Evolutionary conservation across 768 basidiomycete genomes (phyloP), one percentile per base, ranked within the genome.

Genomic region (Myochromella boudieri): DNA sequence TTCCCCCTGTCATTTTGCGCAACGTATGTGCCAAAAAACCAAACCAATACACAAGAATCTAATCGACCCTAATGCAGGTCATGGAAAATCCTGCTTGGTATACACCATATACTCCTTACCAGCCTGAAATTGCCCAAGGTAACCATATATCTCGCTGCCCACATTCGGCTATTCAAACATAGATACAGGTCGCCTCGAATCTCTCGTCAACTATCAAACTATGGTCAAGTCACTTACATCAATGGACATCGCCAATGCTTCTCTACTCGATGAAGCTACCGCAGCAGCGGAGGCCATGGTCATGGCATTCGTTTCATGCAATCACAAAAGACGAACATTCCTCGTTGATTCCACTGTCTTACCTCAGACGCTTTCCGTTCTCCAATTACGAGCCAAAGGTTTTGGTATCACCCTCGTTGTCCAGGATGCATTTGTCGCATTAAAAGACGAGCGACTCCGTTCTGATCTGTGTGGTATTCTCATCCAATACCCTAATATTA

Each of bases 41-140:
- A 39, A 26, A 41, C 2, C 12, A 36, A 25, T 42, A 3, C 21
- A 10, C 1, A 21, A 21, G 32, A 33, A 24, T 14, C 18, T 42
- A 43, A 39, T 44, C 15, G 28, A 32, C n/a, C 14, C 9, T 33
- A 24, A 52, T 46, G 2, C 46, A 91, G 90, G 72, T 91, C 50
- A 84, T 87, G 73, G 95, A 99, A 68, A 98, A 95, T 61, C 95
- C 94, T 21, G 91, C 88, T 3, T 99, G 95, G 95, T 98, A 97
- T 67, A 97, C 95, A 5, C 91, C 87, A 12, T 95, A 95, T 65
- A 95, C 94, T 0, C 92, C 93, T 1, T 95, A 95, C 68, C 93
- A 97, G 60, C 94, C 95, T 1, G 95, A 99, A 75, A 88, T 98
- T 65, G 85, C 95, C n/a, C 95, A 99, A 82, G 95, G 92, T 88